Conservation (phyloP, 371 early-diverging fungal species). For the Mucor racemosus region DNA sequence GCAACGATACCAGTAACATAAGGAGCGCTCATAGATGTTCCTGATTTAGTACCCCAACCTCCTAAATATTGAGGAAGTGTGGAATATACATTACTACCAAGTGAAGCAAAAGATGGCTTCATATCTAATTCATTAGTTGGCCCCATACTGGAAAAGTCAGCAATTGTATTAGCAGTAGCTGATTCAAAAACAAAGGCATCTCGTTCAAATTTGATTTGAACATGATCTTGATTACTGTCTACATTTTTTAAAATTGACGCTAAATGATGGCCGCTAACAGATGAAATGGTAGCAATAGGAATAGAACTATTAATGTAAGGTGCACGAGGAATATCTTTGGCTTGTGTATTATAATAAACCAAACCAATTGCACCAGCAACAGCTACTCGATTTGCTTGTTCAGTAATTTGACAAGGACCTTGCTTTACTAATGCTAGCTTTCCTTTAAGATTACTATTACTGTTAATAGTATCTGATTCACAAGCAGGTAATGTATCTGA, state of each 20-base stretch:
- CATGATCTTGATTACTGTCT: background rate
- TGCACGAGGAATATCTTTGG: constrained; percentile 21
- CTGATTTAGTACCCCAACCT: constrained; percentile 60
- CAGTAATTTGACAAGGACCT: constrained; percentile 61
- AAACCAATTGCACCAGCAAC: constrained; percentile 57
- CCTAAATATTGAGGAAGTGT: constrained; percentile 46
- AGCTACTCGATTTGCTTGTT: constrained; percentile 48
- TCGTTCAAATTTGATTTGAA: constrained; percentile 11
- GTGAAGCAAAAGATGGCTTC: constrained; percentile 60
- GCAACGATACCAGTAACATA: constrained; percentile 72
- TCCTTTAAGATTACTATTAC: constrained; percentile 26
- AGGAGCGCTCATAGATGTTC: constrained; percentile 69
- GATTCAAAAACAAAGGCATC: constrained; percentile 11
- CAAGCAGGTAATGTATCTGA: constrained; percentile 15
- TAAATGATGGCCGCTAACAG: constrained; percentile 13
- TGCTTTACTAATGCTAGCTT: constrained; percentile 57
- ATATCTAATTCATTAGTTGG: constrained; percentile 32
- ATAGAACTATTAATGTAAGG: background rate
- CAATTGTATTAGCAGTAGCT: constrained; percentile 33
- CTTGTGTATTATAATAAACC: constrained; percentile 47
- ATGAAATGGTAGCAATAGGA: constrained; percentile 22
- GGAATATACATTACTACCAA: constrained; percentile 72
- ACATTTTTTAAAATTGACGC: constrained; percentile 3
- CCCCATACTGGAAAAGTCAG: constrained; percentile 48
- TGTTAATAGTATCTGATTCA: constrained; percentile 18